These are phyloP conservation scores for Berberis vulgaris DNA, from an alignment of 164 flowering plant genomes.

Conservation along the genomic window DNA sequence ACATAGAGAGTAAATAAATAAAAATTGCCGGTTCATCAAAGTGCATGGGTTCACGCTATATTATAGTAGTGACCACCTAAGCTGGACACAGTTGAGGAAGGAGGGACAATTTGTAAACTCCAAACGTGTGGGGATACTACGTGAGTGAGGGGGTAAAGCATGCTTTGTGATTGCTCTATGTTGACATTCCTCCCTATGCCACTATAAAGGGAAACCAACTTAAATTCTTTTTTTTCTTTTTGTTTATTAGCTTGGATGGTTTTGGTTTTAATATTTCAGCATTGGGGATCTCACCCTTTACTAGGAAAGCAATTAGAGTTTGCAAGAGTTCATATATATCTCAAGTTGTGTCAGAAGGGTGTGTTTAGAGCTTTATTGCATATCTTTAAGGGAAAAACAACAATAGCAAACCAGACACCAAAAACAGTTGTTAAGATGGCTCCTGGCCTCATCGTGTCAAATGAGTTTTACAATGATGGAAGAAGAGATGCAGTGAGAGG, in stretches of 20 bases:
- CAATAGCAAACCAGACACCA: neutral
- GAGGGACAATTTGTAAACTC: constrained; percentile 4
- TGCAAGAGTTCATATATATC: neutral
- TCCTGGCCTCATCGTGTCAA: constrained; percentile 5
- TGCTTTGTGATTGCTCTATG: constrained; percentile 5
- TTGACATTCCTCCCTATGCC: neutral
- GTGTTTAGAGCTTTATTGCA: constrained; percentile 13
- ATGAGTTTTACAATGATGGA: constrained; percentile 10
- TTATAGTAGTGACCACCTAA: constrained; percentile 3
- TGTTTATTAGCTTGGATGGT: neutral
- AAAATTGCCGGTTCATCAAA: neutral
- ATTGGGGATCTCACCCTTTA: neutral
- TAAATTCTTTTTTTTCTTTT: neutral
- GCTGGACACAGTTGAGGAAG: neutral
- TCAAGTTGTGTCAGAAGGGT: neutral
- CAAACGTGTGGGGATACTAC: constrained; percentile 1
- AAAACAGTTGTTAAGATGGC: constrained; percentile 4
- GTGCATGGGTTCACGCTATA: neutral
- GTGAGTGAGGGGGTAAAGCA: neutral
- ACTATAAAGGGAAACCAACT: neutral
- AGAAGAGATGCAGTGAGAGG: neutral
- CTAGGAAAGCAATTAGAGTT: neutral
- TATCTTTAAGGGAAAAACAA: constrained; percentile 6
- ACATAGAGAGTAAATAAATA: neutral
- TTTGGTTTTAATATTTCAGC: neutral